Conservation (phyloP, 2,329 filamentous ascomycete genomes). For the Trichoderma polysporum region DNA sequence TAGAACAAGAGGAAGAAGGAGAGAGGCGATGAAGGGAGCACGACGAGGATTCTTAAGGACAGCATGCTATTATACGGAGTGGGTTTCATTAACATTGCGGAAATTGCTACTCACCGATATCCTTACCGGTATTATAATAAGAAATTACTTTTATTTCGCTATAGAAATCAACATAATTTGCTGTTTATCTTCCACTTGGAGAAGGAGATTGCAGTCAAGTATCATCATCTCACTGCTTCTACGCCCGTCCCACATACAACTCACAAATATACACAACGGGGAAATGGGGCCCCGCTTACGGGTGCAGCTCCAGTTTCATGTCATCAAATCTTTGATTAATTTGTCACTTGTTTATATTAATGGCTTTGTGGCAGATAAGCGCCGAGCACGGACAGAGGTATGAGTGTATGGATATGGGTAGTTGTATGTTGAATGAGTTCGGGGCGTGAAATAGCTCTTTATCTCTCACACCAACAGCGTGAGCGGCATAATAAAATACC, state of each 20-base stretch:
- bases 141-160: background rate
- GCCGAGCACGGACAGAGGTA: background rate
- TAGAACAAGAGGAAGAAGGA: background rate
- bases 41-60: background rate
- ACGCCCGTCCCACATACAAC: background rate
- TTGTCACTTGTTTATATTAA: background rate
- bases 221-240: background rate
- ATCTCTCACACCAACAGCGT: background rate
- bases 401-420: background rate
- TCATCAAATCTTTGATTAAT: background rate
- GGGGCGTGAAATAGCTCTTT: background rate
- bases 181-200: background rate
- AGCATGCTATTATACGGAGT: background rate
- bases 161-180: background rate
- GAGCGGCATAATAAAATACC: background rate
- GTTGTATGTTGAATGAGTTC: background rate
- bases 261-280: background rate
- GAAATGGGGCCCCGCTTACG: slow-evolving; percentile 3
- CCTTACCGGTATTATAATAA: background rate
- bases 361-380: background rate
- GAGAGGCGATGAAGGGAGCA: background rate
- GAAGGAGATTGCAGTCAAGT: background rate
- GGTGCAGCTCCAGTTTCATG: background rate
- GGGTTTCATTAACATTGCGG: background rate
- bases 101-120: background rate